Conservation (phyloP, 1,284 basidiomycete genomes). For the Apiotrichum siamense region DNA sequence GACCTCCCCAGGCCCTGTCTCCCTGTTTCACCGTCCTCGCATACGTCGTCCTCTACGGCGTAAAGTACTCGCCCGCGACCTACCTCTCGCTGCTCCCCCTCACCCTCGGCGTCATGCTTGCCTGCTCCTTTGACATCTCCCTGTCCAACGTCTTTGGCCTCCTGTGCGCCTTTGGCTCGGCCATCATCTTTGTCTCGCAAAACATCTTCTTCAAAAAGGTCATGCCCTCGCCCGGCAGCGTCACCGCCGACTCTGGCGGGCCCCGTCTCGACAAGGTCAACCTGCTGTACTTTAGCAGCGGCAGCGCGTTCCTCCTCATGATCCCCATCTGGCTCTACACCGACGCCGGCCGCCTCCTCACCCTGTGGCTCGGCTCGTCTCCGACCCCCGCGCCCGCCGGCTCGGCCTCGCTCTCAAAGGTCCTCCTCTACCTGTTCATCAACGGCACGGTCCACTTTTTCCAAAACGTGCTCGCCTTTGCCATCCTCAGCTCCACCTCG, state of each 20-base stretch:
- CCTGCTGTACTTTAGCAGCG: constrained; percentile 89
- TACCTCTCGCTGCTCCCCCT: constrained; percentile 92
- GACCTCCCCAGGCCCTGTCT: constrained; percentile 70
- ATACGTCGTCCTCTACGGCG: constrained; percentile 85
- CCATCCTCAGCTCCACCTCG: constrained; percentile 89
- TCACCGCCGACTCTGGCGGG: constrained; percentile 4
- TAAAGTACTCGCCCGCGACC: constrained; percentile 84
- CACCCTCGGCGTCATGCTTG: constrained; percentile 94
- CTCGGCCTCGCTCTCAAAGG: constrained; percentile 19
- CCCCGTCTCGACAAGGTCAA: constrained; percentile 92
- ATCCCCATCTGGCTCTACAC: constrained; percentile 86
- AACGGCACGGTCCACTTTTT: constrained; percentile 95
- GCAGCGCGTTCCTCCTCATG: constrained; percentile 90
- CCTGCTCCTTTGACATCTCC: constrained; percentile 86
- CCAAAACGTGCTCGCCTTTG: constrained; percentile 95
- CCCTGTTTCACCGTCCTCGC: constrained; percentile 94
- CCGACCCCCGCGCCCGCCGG: background rate
- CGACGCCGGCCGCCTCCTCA: constrained; percentile 65
- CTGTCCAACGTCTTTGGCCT: constrained; percentile 76
- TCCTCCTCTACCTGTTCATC: constrained; percentile 68
- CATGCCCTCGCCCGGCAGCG: constrained; percentile 60
- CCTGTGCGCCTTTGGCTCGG: constrained; percentile 87
- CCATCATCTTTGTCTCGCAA: constrained; percentile 91
- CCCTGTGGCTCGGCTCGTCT: constrained; percentile 31
- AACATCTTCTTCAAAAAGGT: constrained; percentile 99